These are phyloP conservation scores for Vitis rupestris DNA, from an alignment of 164 flowering plant genomes.

Conservation along the genomic window DNA sequence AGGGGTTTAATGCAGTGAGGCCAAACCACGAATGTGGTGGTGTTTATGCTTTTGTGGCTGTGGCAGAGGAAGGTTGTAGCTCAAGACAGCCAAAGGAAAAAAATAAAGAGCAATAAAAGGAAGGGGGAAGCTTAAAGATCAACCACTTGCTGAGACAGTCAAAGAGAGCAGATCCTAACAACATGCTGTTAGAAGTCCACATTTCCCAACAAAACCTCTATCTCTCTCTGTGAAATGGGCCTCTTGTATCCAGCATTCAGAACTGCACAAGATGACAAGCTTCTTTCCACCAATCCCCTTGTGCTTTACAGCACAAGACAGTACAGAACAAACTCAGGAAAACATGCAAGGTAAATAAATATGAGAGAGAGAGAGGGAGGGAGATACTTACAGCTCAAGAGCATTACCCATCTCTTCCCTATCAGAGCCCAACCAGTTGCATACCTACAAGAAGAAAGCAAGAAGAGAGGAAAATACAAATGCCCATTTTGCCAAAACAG, in stretches of 20 bases:
- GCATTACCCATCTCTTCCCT: slow-evolving; percentile 14
- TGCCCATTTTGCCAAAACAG: slow-evolving; percentile 15
- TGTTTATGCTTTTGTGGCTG: too few species aligned
- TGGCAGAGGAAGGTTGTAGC: too few species aligned
- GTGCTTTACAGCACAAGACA: slow-evolving; percentile 30
- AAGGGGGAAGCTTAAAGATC: too few species aligned
- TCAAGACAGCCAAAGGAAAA: too few species aligned
- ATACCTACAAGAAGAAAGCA: slow-evolving; percentile 7
- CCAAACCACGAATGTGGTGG: too few species aligned
- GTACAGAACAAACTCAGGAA: slow-evolving; percentile 15
- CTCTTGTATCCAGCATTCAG: slow-evolving; percentile 14
- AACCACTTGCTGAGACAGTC: slow-evolving; percentile 3
- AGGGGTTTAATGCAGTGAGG: too few species aligned
- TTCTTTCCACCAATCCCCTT: slow-evolving; percentile 22
- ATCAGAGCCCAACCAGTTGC: slow-evolving; percentile 8
- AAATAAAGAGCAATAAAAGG: too few species aligned
- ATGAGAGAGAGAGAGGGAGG: slow-evolving; percentile 6
- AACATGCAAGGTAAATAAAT: slow-evolving; percentile 15
- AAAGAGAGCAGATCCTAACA: slow-evolving; percentile 13
- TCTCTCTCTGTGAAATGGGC: slow-evolving; percentile 11
- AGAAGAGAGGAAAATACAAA: slow-evolving; percentile 6
- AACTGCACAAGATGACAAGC: slow-evolving; percentile 26
- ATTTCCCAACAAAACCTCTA: slow-evolving; percentile 11
- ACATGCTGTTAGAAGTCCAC: slow-evolving; percentile 4
- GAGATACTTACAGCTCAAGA: slow-evolving; percentile 21